Conservation (phyloP, 768 basidiomycete genomes). For the Lactarius akahatsu region DNA sequence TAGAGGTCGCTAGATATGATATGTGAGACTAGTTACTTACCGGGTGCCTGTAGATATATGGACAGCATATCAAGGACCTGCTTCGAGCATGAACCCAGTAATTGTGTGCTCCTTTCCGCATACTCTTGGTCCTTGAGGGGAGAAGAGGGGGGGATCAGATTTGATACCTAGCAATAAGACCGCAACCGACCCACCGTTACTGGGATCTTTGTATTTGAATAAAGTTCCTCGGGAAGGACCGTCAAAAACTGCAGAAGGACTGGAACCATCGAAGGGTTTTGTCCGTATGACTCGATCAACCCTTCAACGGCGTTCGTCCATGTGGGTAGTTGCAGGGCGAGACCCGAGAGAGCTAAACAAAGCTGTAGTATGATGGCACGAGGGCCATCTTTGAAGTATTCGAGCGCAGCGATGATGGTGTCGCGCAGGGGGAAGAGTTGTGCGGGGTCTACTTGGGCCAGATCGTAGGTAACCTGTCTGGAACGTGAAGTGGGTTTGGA, state of each 20-base stretch:
- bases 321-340: conserved; percentile 83
- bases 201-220: conserved; percentile 81
- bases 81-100: conserved; percentile 67
- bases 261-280: conserved; percentile 79
- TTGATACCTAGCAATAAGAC: background rate
- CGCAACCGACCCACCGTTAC: conserved; percentile 62
- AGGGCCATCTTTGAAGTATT: conserved; percentile 72
- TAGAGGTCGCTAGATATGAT: background rate
- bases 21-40: conserved; percentile 45
- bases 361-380: conserved; percentile 85
- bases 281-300: conserved; percentile 84
- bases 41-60: conserved; percentile 86
- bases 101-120: conserved; percentile 52
- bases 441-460: conserved; percentile 75
- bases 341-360: conserved; percentile 84
- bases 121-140: conserved; percentile 70
- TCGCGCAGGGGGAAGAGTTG: conserved; percentile 81
- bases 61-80: conserved; percentile 75
- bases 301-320: conserved; percentile 81
- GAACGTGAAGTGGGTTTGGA: conserved; percentile 21
- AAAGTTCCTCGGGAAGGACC: conserved; percentile 86
- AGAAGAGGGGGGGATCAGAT: background rate
- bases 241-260: conserved; percentile 87
- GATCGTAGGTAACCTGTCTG: conserved; percentile 90
- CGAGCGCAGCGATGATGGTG: conserved; percentile 76